A percentile compares a stretch with the other conserved stretches of the same genome.
phyloP scores from a whole-genome alignment of 345 rosid species.

The thale cress (Arabidopsis thaliana) region TAIR10.1 NC_003076.8:24579501-24580000 shows the following conservation, averaged over 20 bases:
- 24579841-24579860: background rate
- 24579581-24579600: background rate
- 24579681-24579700: background rate
- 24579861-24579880: background rate
- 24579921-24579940: slow-evolving; percentile 21
- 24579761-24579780: slow-evolving; percentile 6
- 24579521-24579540: background rate
- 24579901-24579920: slow-evolving; percentile 35
- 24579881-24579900: slow-evolving; percentile 38
- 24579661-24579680: background rate
- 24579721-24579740: slow-evolving; percentile 37
- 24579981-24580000: background rate
- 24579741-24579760: slow-evolving; percentile 35
- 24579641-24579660: background rate
- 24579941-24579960: slow-evolving; percentile 35
- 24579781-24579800: slow-evolving; percentile 30
- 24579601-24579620: background rate
- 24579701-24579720: background rate
- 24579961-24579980: slow-evolving; percentile 32
- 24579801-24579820: background rate
- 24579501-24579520: background rate
- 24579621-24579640: background rate
- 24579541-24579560: background rate
- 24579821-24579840: background rate
- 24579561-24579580: background rate